Conservation (phyloP, 139 green algal species). For the Dunaliella sp. region DNA sequence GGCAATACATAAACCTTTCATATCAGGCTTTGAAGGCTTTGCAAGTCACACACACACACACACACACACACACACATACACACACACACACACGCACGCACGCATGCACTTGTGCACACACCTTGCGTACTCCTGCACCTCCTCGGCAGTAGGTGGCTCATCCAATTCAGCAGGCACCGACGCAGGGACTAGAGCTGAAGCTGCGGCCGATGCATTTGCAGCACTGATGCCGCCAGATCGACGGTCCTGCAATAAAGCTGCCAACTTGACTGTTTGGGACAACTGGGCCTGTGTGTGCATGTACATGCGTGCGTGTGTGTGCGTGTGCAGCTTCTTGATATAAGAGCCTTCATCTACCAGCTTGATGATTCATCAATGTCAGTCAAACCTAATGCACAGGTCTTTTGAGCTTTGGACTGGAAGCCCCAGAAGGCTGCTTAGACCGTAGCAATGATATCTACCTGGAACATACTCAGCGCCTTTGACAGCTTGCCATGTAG, state of each 20-base stretch:
- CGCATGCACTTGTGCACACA: conserved; percentile 14
- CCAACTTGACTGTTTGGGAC: conserved; percentile 47
- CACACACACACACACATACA: background rate
- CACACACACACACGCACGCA: too few relatives aligned
- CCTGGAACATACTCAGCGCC: conserved; percentile 48
- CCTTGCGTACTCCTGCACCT: conserved; percentile 44
- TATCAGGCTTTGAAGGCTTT: background rate
- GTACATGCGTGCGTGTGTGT: background rate
- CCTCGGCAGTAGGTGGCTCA: conserved; percentile 35
- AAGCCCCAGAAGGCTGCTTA: too few relatives aligned
- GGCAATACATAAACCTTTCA: background rate
- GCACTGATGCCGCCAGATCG: background rate
- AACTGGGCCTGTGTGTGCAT: conserved; percentile 21
- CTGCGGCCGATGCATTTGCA: background rate
- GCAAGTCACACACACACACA: background rate
- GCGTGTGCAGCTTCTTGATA: too few relatives aligned
- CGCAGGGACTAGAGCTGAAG: background rate
- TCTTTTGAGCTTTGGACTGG: too few relatives aligned
- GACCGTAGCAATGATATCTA: too few relatives aligned
- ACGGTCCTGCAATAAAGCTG: conserved; percentile 35
- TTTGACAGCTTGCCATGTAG: conserved; percentile 38
- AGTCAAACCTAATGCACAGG: too few relatives aligned
- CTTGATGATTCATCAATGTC: too few relatives aligned
- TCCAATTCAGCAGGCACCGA: conserved; percentile 28
- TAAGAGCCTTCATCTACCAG: too few relatives aligned